Evolutionary conservation across 2,329 filamentous ascomycete genomes (phyloP).

Genomic region (Cladosporium cucumerinum): DNA sequence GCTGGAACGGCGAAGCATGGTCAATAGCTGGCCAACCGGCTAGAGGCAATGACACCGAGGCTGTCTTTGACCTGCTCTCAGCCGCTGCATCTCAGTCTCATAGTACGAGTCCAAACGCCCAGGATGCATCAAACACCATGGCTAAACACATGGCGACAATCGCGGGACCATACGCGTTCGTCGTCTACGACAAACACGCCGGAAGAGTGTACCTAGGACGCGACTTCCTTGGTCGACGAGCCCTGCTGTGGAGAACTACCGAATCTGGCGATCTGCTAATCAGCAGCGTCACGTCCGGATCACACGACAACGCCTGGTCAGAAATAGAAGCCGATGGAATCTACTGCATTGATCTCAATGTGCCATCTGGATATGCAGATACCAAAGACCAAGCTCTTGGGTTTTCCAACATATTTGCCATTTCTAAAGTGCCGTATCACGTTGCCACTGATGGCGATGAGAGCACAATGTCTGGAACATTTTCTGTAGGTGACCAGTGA

Average conservation of each 20-base stretch:
- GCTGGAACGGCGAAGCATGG: constrained; percentile 99
- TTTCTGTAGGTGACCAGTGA: constrained; percentile 8
- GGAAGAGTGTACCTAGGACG: constrained; percentile 73
- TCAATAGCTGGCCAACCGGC: constrained; percentile 59
- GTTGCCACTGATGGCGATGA: neutral
- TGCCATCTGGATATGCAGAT: neutral
- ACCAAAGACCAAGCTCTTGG: neutral
- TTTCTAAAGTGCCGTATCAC: constrained; percentile 8
- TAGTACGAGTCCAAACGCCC: too few relatives aligned
- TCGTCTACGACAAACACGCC: constrained; percentile 67
- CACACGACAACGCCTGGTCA: constrained; percentile 54
- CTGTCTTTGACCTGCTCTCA: constrained; percentile 60
- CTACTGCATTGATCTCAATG: constrained; percentile 60
- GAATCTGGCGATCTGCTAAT: constrained; percentile 56
- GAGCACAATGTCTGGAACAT: neutral
- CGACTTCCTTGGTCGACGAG: constrained; percentile 83
- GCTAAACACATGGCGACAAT: constrained; percentile 20
- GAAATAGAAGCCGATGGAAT: constrained; percentile 86
- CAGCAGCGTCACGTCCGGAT: constrained; percentile 65
- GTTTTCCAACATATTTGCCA: neutral
- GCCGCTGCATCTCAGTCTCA: neutral
- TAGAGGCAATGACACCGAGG: constrained; percentile 73
- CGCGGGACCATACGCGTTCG: constrained; percentile 80
- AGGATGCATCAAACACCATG: neutral
- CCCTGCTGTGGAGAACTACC: constrained; percentile 60